Evolutionary conservation across 2,329 filamentous ascomycete genomes (phyloP).

Genomic region (Penicillium sp.): DNA sequence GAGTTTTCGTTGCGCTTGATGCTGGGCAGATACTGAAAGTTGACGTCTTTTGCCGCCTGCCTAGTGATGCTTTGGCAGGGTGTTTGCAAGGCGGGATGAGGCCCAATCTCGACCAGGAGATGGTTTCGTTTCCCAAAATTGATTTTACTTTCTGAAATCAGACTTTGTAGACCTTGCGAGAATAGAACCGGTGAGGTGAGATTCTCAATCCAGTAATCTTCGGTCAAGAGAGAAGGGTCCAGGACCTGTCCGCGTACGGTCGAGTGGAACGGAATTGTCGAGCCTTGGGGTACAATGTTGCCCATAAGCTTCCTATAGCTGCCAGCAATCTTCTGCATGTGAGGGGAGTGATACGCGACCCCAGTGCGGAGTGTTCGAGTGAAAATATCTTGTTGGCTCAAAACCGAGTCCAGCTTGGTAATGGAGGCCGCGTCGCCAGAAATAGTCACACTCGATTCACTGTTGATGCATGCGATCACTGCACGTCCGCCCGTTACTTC

Average conservation of each 20-base stretch:
- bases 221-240: slow-evolving; percentile 17
- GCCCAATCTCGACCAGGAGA: slow-evolving; percentile 28
- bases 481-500: slow-evolving; percentile 23
- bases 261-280: slow-evolving; percentile 26
- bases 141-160: slow-evolving; percentile 5
- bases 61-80: slow-evolving; percentile 25
- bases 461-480: slow-evolving; percentile 34
- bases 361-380: slow-evolving; percentile 34
- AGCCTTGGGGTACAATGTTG: slow-evolving; percentile 23
- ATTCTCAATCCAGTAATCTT: slow-evolving; percentile 30
- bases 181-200: slow-evolving; percentile 29
- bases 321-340: slow-evolving; percentile 31
- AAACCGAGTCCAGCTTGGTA: slow-evolving; percentile 18
- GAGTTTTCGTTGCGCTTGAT: slow-evolving; percentile 23
- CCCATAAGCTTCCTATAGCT: slow-evolving; percentile 26
- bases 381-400: slow-evolving; percentile 30
- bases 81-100: slow-evolving; percentile 27
- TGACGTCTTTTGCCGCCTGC: slow-evolving; percentile 10
- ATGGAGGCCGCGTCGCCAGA: slow-evolving; percentile 30
- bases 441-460: slow-evolving; percentile 31
- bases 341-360: slow-evolving; percentile 38
- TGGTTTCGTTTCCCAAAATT: slow-evolving; percentile 6
- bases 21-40: slow-evolving; percentile 25
- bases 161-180: slow-evolving; percentile 25
- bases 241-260: slow-evolving; percentile 26